Conservation (phyloP, 257 asterid species). For the Solanum infundibuliforme region DNA sequence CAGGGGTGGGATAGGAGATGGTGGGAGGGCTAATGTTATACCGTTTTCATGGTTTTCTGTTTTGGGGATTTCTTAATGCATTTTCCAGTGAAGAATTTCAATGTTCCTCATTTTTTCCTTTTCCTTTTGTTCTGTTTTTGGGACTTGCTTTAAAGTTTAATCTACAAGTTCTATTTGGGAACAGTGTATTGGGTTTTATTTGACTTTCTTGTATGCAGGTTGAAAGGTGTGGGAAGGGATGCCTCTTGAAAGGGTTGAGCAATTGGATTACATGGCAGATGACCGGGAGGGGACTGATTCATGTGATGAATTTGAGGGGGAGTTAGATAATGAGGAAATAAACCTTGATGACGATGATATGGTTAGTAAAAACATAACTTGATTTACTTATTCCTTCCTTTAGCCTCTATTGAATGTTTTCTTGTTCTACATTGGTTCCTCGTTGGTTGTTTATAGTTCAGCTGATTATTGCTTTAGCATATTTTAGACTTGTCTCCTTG, state of each 20-base stretch:
- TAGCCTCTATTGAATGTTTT: background rate
- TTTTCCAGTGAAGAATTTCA: background rate
- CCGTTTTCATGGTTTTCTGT: background rate
- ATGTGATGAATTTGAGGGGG: slow-evolving; percentile 39
- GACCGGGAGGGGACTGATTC: slow-evolving; percentile 27
- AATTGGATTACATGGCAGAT: slow-evolving; percentile 29
- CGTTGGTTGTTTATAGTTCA: background rate
- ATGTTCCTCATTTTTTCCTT: background rate
- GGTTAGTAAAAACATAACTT: slow-evolving; percentile 25
- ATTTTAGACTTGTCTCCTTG: background rate
- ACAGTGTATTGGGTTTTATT: background rate
- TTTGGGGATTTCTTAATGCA: background rate
- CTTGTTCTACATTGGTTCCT: background rate
- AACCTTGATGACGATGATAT: slow-evolving; percentile 51
- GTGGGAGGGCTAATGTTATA: background rate
- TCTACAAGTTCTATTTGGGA: background rate
- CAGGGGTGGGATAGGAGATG: background rate
- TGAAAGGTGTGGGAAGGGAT: slow-evolving; percentile 5
- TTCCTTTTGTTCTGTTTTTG: background rate
- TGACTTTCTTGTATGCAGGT: background rate
- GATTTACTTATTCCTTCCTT: background rate
- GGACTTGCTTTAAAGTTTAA: background rate
- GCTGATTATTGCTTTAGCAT: background rate
- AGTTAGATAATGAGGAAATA: slow-evolving; percentile 26
- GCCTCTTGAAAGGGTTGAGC: slow-evolving; percentile 25